These are phyloP conservation scores for Danielia oregonensis DNA, from an alignment of 805 yeast species.

Conservation along the genomic window DNA sequence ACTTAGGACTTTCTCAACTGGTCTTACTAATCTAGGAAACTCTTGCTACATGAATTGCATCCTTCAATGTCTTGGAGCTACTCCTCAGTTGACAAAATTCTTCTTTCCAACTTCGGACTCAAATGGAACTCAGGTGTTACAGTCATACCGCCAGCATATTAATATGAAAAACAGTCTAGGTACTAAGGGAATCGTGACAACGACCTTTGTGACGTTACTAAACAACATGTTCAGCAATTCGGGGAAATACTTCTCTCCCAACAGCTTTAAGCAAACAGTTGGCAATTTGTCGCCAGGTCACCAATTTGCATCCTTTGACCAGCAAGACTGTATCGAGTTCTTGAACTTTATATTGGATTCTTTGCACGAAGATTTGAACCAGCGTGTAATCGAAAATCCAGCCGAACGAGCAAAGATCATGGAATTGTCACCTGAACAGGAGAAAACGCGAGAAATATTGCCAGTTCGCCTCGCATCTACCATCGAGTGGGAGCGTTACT, in stretches of 20 bases:
- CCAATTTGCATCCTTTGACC: constrained; percentile 63
- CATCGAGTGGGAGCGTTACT: constrained; percentile 87
- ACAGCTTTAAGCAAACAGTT: constrained; percentile 59
- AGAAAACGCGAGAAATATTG: constrained; percentile 62
- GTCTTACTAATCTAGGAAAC: constrained; percentile 79
- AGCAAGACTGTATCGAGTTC: constrained; percentile 86
- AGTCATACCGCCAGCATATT: constrained; percentile 60
- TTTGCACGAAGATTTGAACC: constrained; percentile 82
- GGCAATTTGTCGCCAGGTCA: constrained; percentile 60
- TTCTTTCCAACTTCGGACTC: constrained; percentile 37
- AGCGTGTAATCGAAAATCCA: constrained; percentile 36
- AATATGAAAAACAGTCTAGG: constrained; percentile 74
- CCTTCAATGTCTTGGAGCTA: constrained; percentile 79
- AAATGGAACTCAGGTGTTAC: constrained; percentile 16
- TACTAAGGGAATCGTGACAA: constrained; percentile 73
- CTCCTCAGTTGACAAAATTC: constrained; percentile 59
- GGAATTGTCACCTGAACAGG: constrained; percentile 57
- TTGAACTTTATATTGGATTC: constrained; percentile 70
- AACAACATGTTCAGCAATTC: constrained; percentile 48
- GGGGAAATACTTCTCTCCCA: constrained; percentile 52
- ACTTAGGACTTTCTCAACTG: constrained; percentile 47
- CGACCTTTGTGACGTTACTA: constrained; percentile 59
- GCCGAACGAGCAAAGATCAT: constrained; percentile 38
- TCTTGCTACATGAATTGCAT: constrained; percentile 92
- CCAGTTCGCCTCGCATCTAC: constrained; percentile 80